Conservation (phyloP, 1,139 yeast genomes). For the Zygoascus sp. region DNA sequence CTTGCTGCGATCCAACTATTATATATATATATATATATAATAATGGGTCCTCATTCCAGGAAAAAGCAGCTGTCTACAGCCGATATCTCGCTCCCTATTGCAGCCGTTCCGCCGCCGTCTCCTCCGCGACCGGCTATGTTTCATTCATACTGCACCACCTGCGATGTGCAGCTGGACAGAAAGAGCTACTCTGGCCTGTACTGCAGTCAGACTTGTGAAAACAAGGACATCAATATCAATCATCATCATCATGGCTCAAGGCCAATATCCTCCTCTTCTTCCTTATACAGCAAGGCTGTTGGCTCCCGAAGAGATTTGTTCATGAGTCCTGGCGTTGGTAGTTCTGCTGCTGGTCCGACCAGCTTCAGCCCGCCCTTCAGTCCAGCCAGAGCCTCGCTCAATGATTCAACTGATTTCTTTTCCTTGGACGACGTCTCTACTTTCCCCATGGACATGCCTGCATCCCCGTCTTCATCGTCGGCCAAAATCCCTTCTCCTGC, state of each 20-base stretch:
- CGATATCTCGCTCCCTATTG: slow-evolving; percentile 14
- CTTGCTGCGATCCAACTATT: background rate
- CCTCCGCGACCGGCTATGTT: slow-evolving; percentile 16
- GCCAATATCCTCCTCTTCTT: background rate
- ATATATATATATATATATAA: too few species aligned
- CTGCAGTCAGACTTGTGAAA: slow-evolving; percentile 32
- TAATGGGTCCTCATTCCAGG: background rate
- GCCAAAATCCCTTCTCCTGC: slow-evolving; percentile 11
- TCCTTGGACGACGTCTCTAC: slow-evolving; percentile 9
- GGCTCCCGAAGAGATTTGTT: background rate
- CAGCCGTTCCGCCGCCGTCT: slow-evolving; percentile 6
- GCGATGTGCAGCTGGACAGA: slow-evolving; percentile 30
- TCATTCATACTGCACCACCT: slow-evolving; percentile 33
- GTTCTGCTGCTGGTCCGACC: too few species aligned
- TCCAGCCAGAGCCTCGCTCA: background rate
- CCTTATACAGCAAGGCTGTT: background rate
- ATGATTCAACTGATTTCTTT: background rate
- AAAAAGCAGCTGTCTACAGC: slow-evolving; percentile 7
- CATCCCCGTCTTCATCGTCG: slow-evolving; percentile 5
- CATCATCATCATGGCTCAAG: background rate
- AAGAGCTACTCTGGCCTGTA: slow-evolving; percentile 24
- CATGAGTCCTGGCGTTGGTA: too few species aligned
- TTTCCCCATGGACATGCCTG: slow-evolving; percentile 10
- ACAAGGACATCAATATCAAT: slow-evolving; percentile 21
- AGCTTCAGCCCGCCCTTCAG: background rate